Evolutionary conservation across 176 grass and related monocot species (phyloP).

Genomic region (Raddia distichophylla): DNA sequence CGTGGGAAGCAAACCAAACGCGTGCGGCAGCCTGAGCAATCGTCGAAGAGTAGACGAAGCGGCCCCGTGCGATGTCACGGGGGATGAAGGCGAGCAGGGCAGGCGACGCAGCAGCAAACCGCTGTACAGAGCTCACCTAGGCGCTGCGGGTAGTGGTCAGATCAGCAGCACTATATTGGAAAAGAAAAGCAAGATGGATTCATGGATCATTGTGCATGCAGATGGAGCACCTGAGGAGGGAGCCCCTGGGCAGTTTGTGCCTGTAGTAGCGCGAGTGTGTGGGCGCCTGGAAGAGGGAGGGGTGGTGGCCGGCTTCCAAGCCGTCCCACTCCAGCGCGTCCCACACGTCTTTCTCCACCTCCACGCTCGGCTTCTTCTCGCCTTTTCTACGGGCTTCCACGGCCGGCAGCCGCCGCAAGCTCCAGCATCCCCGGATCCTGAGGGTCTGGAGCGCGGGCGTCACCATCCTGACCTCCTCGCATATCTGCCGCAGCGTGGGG

Average conservation of each 20-base stretch:
- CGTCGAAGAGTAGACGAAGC: too few species aligned
- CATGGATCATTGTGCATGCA: too few species aligned
- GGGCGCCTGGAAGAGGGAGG: background rate
- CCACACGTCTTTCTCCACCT: slow-evolving; percentile 42
- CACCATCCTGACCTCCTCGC: slow-evolving; percentile 20
- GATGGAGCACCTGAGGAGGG: slow-evolving; percentile 39
- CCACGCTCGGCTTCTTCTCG: background rate
- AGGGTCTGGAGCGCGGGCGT: background rate
- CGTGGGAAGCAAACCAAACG: background rate
- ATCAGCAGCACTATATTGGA: too few species aligned
- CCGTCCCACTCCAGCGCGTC: slow-evolving; percentile 24
- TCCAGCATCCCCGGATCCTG: slow-evolving; percentile 22
- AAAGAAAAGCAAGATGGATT: too few species aligned
- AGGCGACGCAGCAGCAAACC: background rate
- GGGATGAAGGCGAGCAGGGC: too few species aligned
- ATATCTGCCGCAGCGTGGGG: slow-evolving; percentile 1
- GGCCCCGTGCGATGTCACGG: too few species aligned
- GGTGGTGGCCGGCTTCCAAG: background rate
- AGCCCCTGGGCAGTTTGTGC: background rate
- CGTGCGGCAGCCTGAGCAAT: background rate
- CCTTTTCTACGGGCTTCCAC: background rate
- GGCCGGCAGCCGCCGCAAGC: background rate
- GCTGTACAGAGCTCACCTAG: slow-evolving; percentile 11
- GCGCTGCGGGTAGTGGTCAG: too few species aligned
- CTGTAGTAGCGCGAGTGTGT: slow-evolving; percentile 21